These are phyloP conservation scores for Yarrowia sp. DNA, from an alignment of 805 yeast species.

Conservation along the genomic window DNA sequence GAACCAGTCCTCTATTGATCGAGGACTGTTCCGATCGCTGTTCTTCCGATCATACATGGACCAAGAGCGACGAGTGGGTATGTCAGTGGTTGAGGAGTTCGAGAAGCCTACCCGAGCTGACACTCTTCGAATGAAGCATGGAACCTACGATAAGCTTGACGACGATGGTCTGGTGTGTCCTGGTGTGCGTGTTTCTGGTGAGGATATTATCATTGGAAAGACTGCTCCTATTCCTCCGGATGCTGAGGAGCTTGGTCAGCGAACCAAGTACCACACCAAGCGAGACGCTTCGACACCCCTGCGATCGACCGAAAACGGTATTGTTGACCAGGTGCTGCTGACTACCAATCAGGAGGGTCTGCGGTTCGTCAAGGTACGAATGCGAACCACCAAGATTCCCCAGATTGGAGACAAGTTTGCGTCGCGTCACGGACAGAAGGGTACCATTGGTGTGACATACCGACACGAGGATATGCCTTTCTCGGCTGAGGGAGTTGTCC, in stretches of 20 bases:
- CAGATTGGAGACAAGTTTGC: slow-evolving; percentile 99
- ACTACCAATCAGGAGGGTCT: slow-evolving; percentile 98
- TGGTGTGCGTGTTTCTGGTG: slow-evolving; percentile 98
- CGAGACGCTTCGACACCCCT: slow-evolving; percentile 98
- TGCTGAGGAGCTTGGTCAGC: slow-evolving; percentile 96
- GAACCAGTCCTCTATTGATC: slow-evolving; percentile 96
- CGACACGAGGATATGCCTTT: slow-evolving; percentile 99
- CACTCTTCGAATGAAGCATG: slow-evolving; percentile 92
- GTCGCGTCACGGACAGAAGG: slow-evolving; percentile 99
- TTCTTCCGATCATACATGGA: slow-evolving; percentile 98
- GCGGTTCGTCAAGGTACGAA: slow-evolving; percentile 94
- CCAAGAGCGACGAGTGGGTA: slow-evolving; percentile 96
- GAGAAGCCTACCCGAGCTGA: slow-evolving; percentile 95
- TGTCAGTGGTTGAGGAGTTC: slow-evolving; percentile 96
- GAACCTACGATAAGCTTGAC: slow-evolving; percentile 96
- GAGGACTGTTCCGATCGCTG: slow-evolving; percentile 92
- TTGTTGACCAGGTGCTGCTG: slow-evolving; percentile 93
- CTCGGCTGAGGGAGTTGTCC: slow-evolving; percentile 91
- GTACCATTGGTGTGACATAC: slow-evolving; percentile 98
- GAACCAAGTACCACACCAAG: slow-evolving; percentile 96
- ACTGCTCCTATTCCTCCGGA: slow-evolving; percentile 99
- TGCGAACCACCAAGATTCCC: slow-evolving; percentile 98
- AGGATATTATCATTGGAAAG: slow-evolving; percentile 96
- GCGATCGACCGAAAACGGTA: slow-evolving; percentile 95
- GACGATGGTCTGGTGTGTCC: slow-evolving; percentile 98